Evolutionary conservation across 2,329 filamentous ascomycete genomes (phyloP), one percentile per base, ranked within the genome.

Genomic region (Fusarium cicatricum): DNA sequence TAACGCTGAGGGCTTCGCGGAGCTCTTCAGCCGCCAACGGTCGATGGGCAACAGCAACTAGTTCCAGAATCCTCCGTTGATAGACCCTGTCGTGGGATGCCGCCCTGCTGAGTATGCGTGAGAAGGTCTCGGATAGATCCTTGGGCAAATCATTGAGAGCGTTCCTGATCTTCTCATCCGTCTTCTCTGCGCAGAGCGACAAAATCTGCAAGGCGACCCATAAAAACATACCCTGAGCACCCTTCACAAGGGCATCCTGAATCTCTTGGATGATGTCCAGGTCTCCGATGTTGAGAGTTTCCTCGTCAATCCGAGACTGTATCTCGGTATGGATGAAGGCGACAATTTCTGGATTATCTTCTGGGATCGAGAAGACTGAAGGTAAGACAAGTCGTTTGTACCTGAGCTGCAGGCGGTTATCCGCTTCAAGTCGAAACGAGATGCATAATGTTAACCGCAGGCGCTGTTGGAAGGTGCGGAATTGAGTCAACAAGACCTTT

Each of bases 211-310:
- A 61, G 3, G 64, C 65, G 0, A 69, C 73, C 74, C 74, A 76
- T 1, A 76, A 64, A 28, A 77, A 77, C 74, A 77, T 77, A 14
- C 74, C 74, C 15, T 74, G 63, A 0, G 73, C 67, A 1, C 72
- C 68, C 14, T 42, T 1, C 0, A 64, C 12, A 0, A 74, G 58
- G 8, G 65, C 44, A 4, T 69, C 44, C 1, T 48, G 28, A 2
- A 71, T 62, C 0, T 72, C 58, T 0, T 60, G 15, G 3, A 67
- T 10, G 2, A 72, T 31, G 0, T 11, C 11, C 1, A 58, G 54
- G 14, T 72, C 58, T 5, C 59, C 40, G 1, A 66, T 21, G 0
- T 2, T n/a, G 2, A 72, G 53, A 0, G 47, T 47, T 0, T 56
- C 44, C 8, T 55, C 42, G 0, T 38, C 9, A 1, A 67, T 38